These are phyloP conservation scores for Xylariaceae sp. DNA, from an alignment of 2,329 filamentous ascomycete genomes.

Conservation along the genomic window DNA sequence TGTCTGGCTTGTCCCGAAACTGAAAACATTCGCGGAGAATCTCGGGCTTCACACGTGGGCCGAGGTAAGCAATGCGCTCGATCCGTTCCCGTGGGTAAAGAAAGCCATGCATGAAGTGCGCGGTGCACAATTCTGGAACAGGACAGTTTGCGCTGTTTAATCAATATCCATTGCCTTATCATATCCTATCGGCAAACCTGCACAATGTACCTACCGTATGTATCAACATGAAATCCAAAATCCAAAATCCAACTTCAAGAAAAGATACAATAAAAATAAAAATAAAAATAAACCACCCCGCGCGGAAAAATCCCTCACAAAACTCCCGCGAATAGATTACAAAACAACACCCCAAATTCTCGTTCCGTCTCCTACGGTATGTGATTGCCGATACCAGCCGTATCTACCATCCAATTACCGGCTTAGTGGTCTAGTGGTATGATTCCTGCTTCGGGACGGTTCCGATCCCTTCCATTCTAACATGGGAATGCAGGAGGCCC, in stretches of 20 bases:
- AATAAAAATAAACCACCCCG: no score
- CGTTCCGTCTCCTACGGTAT: no score
- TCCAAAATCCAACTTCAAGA: not conserved
- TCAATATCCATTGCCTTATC: no score
- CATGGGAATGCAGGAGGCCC: constrained; percentile 22
- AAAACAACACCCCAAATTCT: no score
- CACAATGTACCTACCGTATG: no score
- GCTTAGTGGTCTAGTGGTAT: constrained; percentile 20
- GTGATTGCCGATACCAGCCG: no score
- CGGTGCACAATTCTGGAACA: constrained; percentile 12
- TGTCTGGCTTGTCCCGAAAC: constrained; percentile 9
- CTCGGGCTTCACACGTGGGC: constrained; percentile 8
- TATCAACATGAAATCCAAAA: not conserved
- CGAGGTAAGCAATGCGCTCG: constrained; percentile 4
- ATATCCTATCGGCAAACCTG: not conserved
- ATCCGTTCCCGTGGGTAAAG: constrained; percentile 12
- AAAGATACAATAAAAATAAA: no score
- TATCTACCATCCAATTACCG: not conserved
- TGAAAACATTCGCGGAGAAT: constrained; percentile 1
- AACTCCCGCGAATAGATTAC: no score
- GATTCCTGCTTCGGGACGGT: constrained; percentile 19
- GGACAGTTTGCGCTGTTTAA: not conserved
- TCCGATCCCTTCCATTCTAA: constrained; percentile 11
- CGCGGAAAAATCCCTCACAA: no score
- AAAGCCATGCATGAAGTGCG: constrained; percentile 5